phyloP scores from a whole-genome alignment of 129 eudicot genomes.

The Tagetes patula region DNA sequence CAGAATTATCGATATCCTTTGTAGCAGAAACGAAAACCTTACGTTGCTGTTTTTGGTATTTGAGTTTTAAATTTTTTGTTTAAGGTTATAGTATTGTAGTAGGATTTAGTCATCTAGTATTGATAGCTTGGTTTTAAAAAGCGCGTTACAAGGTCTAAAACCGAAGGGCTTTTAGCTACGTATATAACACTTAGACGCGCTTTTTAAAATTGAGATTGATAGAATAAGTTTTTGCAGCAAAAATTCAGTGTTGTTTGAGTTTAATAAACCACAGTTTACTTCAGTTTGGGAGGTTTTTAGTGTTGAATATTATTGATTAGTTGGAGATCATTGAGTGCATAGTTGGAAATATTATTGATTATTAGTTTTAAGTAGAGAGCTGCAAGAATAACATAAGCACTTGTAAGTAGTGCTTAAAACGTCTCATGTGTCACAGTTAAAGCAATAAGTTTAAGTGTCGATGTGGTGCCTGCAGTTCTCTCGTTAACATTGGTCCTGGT shows the following conservation, averaged over 20 bases:
- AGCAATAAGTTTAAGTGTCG: neutral
- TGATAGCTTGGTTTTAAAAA: too few species aligned
- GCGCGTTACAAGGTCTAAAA: too few species aligned
- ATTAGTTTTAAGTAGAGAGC: neutral
- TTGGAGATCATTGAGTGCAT: too few species aligned
- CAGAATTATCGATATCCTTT: neutral
- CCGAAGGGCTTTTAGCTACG: too few species aligned
- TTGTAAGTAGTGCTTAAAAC: neutral
- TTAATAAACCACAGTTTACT: neutral
- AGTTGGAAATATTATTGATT: too few species aligned
- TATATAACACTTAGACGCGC: too few species aligned
- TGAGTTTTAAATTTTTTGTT: neutral
- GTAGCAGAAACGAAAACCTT: neutral
- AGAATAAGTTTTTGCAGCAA: too few species aligned
- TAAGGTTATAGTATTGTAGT: neutral
- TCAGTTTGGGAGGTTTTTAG: neutral
- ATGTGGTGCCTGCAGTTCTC: neutral
- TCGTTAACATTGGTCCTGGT: neutral
- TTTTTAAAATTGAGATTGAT: too few species aligned
- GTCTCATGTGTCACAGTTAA: neutral
- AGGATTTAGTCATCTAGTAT: neutral
- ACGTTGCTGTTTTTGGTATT: neutral
- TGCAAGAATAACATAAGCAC: neutral
- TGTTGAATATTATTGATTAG: neutral
- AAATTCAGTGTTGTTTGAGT: too few species aligned